Evolutionary conservation across 345 rosid species (phyloP).

Genomic region (Capsella bursapastoris): DNA sequence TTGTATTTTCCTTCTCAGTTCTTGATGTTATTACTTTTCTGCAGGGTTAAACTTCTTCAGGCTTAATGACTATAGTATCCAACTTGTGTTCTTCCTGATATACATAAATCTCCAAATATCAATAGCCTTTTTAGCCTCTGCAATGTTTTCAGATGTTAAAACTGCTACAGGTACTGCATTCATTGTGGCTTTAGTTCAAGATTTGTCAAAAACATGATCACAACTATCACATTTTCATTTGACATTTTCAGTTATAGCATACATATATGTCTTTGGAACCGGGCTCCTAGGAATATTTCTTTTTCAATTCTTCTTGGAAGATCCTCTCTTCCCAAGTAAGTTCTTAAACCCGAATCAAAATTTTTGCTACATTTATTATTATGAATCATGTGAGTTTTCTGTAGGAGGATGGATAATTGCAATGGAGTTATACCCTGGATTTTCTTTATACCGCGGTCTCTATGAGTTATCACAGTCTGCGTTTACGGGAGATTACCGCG

Average conservation of each 20-base stretch:
- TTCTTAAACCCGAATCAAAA: slow-evolving; percentile 13
- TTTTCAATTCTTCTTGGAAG: slow-evolving; percentile 71
- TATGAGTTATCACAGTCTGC: slow-evolving; percentile 80
- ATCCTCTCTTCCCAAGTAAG: slow-evolving; percentile 78
- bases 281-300: slow-evolving; percentile 89
- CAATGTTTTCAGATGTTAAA: slow-evolving; percentile 77
- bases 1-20: slow-evolving; percentile 1
- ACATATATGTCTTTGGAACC: slow-evolving; percentile 79
- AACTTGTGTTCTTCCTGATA: slow-evolving; percentile 70
- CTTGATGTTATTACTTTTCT: slow-evolving; percentile 34
- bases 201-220: slow-evolving; percentile 6
- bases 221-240: slow-evolving; percentile 1
- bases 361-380: neutral
- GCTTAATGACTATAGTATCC: slow-evolving; percentile 80
- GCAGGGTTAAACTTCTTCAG: slow-evolving; percentile 88
- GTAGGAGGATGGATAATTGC: slow-evolving; percentile 71
- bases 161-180: slow-evolving; percentile 80
- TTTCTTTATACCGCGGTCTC: slow-evolving; percentile 82
- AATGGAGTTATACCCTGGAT: slow-evolving; percentile 93
- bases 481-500: slow-evolving; percentile 55
- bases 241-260: slow-evolving; percentile 61
- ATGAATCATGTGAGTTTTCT: slow-evolving; percentile 14
- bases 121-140: slow-evolving; percentile 72
- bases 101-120: slow-evolving; percentile 86
- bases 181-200: neutral